Conservation (phyloP, 345 rosid genomes). For the Balakata baccata region DNA sequence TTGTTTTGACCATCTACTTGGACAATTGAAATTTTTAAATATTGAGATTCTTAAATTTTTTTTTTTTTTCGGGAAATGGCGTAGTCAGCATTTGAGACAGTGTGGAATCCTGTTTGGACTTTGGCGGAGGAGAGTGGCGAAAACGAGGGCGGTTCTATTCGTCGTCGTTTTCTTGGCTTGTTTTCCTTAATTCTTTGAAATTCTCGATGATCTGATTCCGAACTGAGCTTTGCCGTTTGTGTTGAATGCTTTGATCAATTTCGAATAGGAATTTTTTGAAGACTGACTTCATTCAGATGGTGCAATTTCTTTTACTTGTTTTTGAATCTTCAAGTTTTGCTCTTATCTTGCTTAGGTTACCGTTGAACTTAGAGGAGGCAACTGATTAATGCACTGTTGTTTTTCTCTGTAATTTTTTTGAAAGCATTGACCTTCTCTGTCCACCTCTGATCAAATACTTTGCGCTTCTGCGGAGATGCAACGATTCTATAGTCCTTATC, state of each 20-base stretch:
- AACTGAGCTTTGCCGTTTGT: conserved; percentile 7
- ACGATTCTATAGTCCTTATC: background rate
- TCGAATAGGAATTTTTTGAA: background rate
- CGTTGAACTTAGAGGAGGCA: background rate
- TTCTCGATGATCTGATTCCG: conserved; percentile 2
- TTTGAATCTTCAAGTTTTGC: background rate
- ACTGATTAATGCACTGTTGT: background rate
- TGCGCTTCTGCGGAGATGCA: background rate
- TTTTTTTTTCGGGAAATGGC: too few species aligned
- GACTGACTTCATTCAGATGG: background rate
- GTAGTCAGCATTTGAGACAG: conserved; percentile 4
- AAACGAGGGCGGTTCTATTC: background rate
- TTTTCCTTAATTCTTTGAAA: background rate
- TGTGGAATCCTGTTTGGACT: background rate
- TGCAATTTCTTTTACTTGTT: conserved; percentile 3
- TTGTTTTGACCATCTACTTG: too few species aligned
- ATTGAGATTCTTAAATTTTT: too few species aligned
- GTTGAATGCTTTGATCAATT: background rate
- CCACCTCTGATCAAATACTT: too few species aligned
- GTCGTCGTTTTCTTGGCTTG: conserved; percentile 1
- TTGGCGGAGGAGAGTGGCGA: background rate
- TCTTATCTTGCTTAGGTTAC: background rate
- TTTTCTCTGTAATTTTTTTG: background rate
- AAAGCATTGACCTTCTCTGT: background rate
- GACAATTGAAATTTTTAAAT: too few species aligned